A percentile compares a stretch with the other conserved stretches of the same genome.
phyloP scores from a whole-genome alignment of 257 asterid species.

The Primulina huaijiensis region DNA sequence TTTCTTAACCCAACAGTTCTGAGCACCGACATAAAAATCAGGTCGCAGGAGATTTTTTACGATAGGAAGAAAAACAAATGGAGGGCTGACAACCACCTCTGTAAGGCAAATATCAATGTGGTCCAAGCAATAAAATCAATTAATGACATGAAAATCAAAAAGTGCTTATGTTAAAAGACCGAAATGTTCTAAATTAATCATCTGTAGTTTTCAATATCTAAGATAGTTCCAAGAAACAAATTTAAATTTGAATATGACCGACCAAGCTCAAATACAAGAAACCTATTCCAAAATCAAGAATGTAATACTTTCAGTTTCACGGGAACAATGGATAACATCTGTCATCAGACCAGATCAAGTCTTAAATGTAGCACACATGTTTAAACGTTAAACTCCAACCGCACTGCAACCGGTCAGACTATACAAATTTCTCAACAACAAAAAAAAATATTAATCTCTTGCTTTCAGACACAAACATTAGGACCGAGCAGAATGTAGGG shows the following conservation, averaged over 20 bases:
- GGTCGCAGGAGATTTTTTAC: conserved; percentile 40
- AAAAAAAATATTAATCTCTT: no score
- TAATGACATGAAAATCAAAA: not conserved
- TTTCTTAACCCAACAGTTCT: conserved; percentile 45
- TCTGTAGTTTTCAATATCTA: not conserved
- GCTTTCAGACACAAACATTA: not conserved
- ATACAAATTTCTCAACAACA: not conserved
- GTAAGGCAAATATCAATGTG: conserved; percentile 10
- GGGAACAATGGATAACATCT: no score
- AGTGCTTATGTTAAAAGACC: not conserved
- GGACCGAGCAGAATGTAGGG: not conserved
- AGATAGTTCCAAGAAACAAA: not conserved
- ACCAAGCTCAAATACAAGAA: not conserved
- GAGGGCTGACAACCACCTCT: conserved; percentile 51
- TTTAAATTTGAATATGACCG: not conserved
- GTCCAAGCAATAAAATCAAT: not conserved
- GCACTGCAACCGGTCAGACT: no score
- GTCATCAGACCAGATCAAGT: no score
- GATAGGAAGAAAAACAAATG: conserved; percentile 37
- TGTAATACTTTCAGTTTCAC: not conserved
- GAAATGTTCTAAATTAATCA: not conserved
- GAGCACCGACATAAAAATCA: conserved; percentile 46
- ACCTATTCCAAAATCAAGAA: not conserved
- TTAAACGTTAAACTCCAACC: no score
- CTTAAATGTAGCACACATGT: no score